Percentiles rank a stretch among this genome's conserved stretches.
Evolutionary conservation across 176 grass and related monocot species (phyloP).

Genomic region (Carex pumila): DNA sequence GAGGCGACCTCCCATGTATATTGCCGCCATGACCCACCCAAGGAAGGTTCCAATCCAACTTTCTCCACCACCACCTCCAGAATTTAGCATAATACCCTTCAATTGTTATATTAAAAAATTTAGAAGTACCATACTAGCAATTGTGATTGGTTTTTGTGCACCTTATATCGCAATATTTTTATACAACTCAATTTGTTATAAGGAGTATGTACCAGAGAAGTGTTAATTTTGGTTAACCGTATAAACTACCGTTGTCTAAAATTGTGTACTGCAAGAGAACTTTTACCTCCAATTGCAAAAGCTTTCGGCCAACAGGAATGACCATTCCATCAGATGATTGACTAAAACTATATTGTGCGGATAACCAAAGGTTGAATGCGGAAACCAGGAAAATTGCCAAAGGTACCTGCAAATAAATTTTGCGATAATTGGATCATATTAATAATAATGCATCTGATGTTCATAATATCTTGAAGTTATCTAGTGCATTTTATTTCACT

Average conservation of each 20-base stretch:
- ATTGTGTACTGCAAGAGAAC: neutral
- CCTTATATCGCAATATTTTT: neutral
- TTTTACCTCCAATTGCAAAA: slow-evolving; percentile 55
- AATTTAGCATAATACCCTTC: slow-evolving; percentile 18
- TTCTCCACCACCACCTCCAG: slow-evolving; percentile 24
- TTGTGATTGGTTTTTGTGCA: neutral
- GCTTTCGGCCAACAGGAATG: slow-evolving; percentile 60
- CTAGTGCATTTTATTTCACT: neutral
- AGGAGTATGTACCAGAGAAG: neutral
- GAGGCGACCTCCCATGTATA: slow-evolving; percentile 90
- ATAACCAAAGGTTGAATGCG: slow-evolving; percentile 41
- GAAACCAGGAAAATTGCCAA: slow-evolving; percentile 42
- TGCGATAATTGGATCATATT: neutral
- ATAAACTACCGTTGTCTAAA: neutral
- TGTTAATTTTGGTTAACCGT: neutral
- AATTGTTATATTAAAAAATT: neutral
- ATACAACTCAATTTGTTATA: neutral
- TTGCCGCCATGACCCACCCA: slow-evolving; percentile 88
- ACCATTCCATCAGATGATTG: slow-evolving; percentile 41
- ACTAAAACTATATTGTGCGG: slow-evolving; percentile 24
- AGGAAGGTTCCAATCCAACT: slow-evolving; percentile 73
- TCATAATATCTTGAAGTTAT: neutral
- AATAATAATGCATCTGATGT: neutral
- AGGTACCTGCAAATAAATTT: slow-evolving; percentile 54
- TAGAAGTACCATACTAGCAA: neutral